Conservation (phyloP, 768 basidiomycete species). For the Agaricus blazei region DNA sequence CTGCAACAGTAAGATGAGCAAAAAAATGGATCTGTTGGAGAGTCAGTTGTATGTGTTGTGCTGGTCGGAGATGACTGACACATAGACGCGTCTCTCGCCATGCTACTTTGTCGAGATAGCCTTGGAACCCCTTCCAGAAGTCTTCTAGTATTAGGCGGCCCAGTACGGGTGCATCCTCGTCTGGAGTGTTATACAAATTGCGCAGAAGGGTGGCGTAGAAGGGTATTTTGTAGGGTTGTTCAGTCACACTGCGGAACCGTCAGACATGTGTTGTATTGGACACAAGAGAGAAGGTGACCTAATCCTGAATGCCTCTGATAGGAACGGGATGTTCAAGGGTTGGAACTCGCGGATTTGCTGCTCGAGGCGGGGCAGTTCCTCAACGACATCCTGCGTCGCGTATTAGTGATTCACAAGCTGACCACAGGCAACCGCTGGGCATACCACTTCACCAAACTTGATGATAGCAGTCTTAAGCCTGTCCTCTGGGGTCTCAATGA, state of each 20-base stretch:
- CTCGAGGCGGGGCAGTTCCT: constrained; percentile 66
- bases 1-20: constrained; percentile 76
- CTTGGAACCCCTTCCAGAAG: constrained; percentile 87
- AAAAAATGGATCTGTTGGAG: constrained; percentile 82
- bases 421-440: constrained; percentile 16
- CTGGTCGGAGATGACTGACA: constrained; percentile 41
- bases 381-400: constrained; percentile 51
- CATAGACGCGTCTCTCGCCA: constrained; percentile 90
- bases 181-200: constrained; percentile 50
- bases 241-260: constrained; percentile 58
- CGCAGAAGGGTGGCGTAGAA: constrained; percentile 81
- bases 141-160: constrained; percentile 80
- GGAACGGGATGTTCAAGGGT: constrained; percentile 51
- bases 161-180: constrained; percentile 40
- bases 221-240: constrained; percentile 92
- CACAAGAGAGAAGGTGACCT: constrained; percentile 36
- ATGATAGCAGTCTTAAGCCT: constrained; percentile 63
- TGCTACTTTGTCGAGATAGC: constrained; percentile 80
- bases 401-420: background rate
- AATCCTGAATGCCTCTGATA: constrained; percentile 73
- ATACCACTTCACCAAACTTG: constrained; percentile 78
- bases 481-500: constrained; percentile 67
- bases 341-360: constrained; percentile 57
- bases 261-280: constrained; percentile 6
- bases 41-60: background rate